Percentiles rank a stretch among this genome's conserved stretches.
phyloP scores from a whole-genome alignment of 208 protist species.

The Wallacemonas sp. region DNA sequence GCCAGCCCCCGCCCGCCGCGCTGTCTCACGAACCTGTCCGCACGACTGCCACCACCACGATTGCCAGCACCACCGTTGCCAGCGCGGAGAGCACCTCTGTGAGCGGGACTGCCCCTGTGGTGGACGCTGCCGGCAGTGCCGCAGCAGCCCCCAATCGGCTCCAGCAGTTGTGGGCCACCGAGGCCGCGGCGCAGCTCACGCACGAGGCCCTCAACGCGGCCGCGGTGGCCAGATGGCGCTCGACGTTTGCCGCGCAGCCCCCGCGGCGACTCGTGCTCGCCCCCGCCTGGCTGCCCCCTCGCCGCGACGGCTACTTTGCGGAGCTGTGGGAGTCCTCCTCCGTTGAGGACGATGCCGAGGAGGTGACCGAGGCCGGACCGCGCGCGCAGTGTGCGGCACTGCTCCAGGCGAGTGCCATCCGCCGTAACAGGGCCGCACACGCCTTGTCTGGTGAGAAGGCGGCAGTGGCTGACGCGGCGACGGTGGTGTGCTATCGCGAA shows the following conservation, averaged over 20 bases:
- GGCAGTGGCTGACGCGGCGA: background rate
- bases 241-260: slow-evolving; percentile 23
- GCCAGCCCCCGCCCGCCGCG: slow-evolving; percentile 22
- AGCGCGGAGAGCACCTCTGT: background rate
- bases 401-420: slow-evolving; percentile 17
- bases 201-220: slow-evolving; percentile 49
- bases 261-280: slow-evolving; percentile 30
- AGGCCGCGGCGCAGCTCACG: slow-evolving; percentile 27
- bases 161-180: background rate
- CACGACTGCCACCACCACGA: slow-evolving; percentile 9
- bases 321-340: slow-evolving; percentile 58
- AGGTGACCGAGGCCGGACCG: slow-evolving; percentile 17
- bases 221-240: slow-evolving; percentile 42
- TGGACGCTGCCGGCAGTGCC: too few relatives aligned
- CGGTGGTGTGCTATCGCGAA: slow-evolving; percentile 14
- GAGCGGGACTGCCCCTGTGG: too few relatives aligned
- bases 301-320: slow-evolving; percentile 37
- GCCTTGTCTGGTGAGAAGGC: too few relatives aligned
- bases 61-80: background rate
- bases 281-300: slow-evolving; percentile 34
- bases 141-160: background rate
- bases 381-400: slow-evolving; percentile 18
- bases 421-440: too few relatives aligned
- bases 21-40: too few relatives aligned
- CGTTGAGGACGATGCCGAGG: slow-evolving; percentile 39